Percentiles rank a stretch among this genome's conserved stretches.
Conservation (phyloP, 2,329 filamentous ascomycete species). For the Sporothrix humicola region DNA sequence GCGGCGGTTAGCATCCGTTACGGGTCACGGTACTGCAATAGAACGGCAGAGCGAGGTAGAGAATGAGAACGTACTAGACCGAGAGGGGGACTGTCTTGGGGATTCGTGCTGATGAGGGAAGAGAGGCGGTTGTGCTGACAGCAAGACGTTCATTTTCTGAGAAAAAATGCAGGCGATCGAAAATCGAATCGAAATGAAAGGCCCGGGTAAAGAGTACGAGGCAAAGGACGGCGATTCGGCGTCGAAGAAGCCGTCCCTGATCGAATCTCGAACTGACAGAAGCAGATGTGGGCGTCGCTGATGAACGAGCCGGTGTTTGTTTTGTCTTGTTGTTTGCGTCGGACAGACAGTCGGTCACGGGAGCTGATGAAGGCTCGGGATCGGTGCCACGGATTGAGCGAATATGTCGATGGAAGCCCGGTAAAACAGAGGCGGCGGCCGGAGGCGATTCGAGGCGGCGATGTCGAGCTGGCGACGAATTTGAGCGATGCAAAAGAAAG, state of each 20-base stretch:
- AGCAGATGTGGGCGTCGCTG: not conserved
- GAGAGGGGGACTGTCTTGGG: conserved; percentile 59
- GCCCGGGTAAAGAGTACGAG: not conserved
- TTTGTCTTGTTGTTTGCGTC: not conserved
- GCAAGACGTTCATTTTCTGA: conserved; percentile 63
- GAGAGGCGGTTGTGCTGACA: conserved; percentile 64
- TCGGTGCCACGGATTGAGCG: not conserved
- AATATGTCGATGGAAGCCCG: not conserved
- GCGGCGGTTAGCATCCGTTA: conserved; percentile 14
- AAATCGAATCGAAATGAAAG: not conserved
- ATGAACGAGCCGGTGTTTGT: not conserved
- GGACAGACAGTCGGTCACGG: not conserved
- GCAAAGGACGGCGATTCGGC: conserved; percentile 9
- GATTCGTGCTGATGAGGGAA: conserved; percentile 65
- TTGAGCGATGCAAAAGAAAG: not conserved
- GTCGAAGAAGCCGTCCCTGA: not conserved
- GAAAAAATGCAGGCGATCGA: no score
- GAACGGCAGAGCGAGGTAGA: conserved; percentile 30
- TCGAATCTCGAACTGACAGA: not conserved
- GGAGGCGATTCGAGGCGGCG: not conserved
- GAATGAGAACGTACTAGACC: conserved; percentile 56
- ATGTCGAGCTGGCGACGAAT: not conserved
- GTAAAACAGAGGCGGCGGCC: not conserved
- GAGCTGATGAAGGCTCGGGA: conserved; percentile 1
- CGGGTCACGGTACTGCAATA: not conserved